Percentiles rank a stretch among this genome's conserved stretches.
Evolutionary conservation across 1,139 yeast genomes (phyloP).

Genomic region (Yamadazyma atlantica): DNA sequence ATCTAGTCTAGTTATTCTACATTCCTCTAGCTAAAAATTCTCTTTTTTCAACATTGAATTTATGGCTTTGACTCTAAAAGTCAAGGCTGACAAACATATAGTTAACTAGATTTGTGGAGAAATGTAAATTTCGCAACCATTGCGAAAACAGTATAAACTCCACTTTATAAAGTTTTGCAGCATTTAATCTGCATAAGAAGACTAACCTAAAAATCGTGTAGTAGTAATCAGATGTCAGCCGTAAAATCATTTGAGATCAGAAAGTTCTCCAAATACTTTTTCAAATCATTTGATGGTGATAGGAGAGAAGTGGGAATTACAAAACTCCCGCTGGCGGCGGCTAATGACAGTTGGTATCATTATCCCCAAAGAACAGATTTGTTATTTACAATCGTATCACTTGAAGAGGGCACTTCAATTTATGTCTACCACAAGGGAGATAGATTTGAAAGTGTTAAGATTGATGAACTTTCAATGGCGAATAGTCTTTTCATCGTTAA

Average conservation of each 20-base stretch:
- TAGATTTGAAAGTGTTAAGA: slow-evolving; percentile 10
- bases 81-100: too few species aligned
- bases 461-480: slow-evolving; percentile 2
- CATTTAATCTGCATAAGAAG: too few species aligned
- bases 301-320: background rate
- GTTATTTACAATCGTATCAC: slow-evolving; percentile 9
- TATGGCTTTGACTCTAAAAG: too few species aligned
- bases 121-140: too few species aligned
- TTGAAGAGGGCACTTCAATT: slow-evolving; percentile 6
- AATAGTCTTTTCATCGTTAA: slow-evolving; percentile 8
- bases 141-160: too few species aligned
- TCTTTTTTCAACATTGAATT: too few species aligned
- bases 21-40: too few species aligned
- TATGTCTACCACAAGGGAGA: slow-evolving; percentile 14
- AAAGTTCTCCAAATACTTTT: slow-evolving; percentile 13
- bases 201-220: too few species aligned
- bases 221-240: too few species aligned
- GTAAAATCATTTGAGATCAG: slow-evolving; percentile 11
- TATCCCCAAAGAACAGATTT: slow-evolving; percentile 15
- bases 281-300: background rate
- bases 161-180: background rate
- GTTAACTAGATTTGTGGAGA: too few species aligned
- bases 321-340: background rate
- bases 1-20: too few species aligned
- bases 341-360: slow-evolving; percentile 14